These are phyloP conservation scores for Elsinoe perseae DNA, from an alignment of 2,329 filamentous ascomycete species.

Conservation along the genomic window DNA sequence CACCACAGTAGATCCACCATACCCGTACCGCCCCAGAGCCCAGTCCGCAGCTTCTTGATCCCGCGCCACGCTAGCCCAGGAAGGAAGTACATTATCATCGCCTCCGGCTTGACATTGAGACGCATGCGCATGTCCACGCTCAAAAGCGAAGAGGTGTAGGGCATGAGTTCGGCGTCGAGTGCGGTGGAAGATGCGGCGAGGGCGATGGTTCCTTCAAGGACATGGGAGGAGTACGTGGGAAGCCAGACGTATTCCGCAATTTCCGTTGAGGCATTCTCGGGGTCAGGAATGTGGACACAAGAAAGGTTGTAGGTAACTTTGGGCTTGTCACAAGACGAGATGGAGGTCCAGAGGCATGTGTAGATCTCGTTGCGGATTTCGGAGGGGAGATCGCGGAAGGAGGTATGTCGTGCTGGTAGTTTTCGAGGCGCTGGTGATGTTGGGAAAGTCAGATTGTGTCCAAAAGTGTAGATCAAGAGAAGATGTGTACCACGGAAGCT, in stretches of 20 bases:
- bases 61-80: background rate
- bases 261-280: background rate
- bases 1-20: background rate
- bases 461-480: background rate
- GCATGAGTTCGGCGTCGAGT: background rate
- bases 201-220: background rate
- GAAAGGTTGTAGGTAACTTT: background rate
- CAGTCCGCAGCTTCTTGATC: background rate
- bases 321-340: background rate
- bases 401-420: background rate
- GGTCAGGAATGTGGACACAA: background rate
- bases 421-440: background rate
- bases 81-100: background rate
- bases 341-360: background rate
- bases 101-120: background rate
- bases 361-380: constrained; percentile 7
- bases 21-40: background rate
- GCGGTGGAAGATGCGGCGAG: background rate
- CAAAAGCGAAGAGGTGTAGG: background rate
- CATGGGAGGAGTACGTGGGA: background rate
- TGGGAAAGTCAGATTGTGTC: background rate
- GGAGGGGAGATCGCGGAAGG: background rate
- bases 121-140: background rate
- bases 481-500: background rate
- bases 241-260: background rate